Conservation (phyloP, 2,329 filamentous ascomycete genomes). For the Hypoxylon rubiginosum region DNA sequence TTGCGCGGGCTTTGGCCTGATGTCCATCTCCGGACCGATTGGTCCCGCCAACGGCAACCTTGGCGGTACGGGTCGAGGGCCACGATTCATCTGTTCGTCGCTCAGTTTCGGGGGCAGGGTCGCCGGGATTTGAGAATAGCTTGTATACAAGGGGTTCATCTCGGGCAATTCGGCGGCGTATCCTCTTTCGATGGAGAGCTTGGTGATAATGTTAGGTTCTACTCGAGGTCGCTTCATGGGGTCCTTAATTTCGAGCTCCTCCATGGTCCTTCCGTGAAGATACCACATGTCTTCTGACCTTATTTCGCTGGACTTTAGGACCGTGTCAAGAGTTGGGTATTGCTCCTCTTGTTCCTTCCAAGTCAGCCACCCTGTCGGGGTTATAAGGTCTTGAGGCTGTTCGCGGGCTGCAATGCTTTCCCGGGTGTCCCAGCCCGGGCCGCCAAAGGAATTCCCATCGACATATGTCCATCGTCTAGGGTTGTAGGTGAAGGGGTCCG, state of each 20-base stretch:
- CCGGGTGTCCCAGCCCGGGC: slow-evolving; percentile 8
- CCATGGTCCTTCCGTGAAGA: slow-evolving; percentile 26
- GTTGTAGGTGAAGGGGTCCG: slow-evolving; percentile 29
- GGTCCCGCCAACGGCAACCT: slow-evolving; percentile 10
- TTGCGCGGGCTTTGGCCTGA: not conserved
- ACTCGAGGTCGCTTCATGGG: slow-evolving; percentile 22
- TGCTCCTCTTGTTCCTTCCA: slow-evolving; percentile 39
- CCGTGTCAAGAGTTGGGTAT: slow-evolving; percentile 21
- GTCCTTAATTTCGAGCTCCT: slow-evolving; percentile 23
- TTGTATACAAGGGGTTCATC: slow-evolving; percentile 9
- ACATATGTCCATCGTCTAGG: slow-evolving; percentile 34
- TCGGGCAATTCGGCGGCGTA: slow-evolving; percentile 2
- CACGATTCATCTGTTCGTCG: slow-evolving; percentile 27
- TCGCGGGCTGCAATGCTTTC: slow-evolving; percentile 1
- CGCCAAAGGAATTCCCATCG: slow-evolving; percentile 15
- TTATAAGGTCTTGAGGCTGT: slow-evolving; percentile 9
- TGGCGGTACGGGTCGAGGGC: slow-evolving; percentile 22
- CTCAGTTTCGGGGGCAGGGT: slow-evolving; percentile 27
- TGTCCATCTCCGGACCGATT: slow-evolving; percentile 6
- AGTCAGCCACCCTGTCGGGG: slow-evolving; percentile 38
- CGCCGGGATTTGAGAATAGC: slow-evolving; percentile 27
- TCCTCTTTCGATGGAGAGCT: slow-evolving; percentile 41
- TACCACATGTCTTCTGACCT: slow-evolving; percentile 34
- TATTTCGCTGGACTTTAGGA: slow-evolving; percentile 14
- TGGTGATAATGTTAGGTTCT: slow-evolving; percentile 34